These are phyloP conservation scores for Dendryphion nanum DNA, from an alignment of 2,329 filamentous ascomycete genomes.

Conservation along the genomic window DNA sequence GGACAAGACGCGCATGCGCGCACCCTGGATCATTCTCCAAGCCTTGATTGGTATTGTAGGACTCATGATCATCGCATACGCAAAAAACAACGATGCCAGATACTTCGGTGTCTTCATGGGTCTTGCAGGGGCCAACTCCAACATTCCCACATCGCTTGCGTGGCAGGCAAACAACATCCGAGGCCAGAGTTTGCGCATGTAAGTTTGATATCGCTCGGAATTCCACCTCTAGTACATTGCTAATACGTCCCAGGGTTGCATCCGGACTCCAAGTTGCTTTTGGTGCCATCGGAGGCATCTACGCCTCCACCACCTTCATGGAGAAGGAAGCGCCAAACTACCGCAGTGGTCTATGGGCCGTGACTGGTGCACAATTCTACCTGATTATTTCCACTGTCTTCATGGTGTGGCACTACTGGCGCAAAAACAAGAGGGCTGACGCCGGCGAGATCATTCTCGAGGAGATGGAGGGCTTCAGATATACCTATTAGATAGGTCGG, in stretches of 20 bases:
- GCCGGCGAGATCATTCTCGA: constrained; percentile 1
- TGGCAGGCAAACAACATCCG: constrained; percentile 13
- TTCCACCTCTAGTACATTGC: neutral
- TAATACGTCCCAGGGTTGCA: constrained; percentile 18
- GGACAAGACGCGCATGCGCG: constrained; percentile 18
- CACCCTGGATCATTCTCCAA: constrained; percentile 20
- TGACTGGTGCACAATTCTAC: constrained; percentile 3
- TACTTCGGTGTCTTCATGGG: constrained; percentile 14
- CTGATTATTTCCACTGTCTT: neutral
- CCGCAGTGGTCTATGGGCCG: constrained; percentile 22
- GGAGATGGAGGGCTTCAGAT: constrained; percentile 1
- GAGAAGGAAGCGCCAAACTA: constrained; percentile 26
- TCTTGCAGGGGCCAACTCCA: constrained; percentile 9
- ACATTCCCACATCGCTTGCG: constrained; percentile 8
- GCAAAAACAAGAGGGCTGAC: neutral
- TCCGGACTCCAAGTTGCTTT: constrained; percentile 30
- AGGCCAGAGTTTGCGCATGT: constrained; percentile 1
- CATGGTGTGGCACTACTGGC: neutral
- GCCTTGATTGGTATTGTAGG: constrained; percentile 44
- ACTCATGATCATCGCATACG: constrained; percentile 42
- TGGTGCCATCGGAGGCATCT: constrained; percentile 31
- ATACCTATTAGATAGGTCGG: constrained; percentile 2
- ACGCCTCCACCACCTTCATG: constrained; percentile 29
- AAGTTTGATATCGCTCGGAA: neutral
- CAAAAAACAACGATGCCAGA: constrained; percentile 4